Base-by-base conservation (phyloP, 1,284 basidiomycete species). In the Irpex sp. region DNA sequence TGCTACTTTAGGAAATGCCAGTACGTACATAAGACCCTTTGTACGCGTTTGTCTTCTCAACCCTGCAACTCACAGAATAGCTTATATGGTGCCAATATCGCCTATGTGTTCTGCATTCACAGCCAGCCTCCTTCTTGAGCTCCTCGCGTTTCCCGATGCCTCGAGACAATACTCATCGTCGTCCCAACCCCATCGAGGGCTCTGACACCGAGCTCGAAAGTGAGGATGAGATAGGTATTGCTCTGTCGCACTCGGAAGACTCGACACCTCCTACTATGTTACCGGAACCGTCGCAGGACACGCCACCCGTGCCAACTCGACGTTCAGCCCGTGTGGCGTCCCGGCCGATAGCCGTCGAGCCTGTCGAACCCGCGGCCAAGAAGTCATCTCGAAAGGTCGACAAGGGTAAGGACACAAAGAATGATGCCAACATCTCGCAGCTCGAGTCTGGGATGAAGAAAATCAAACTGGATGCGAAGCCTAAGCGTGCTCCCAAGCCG, bases 271-370 rank as follows among this genome's bases (percentile, higher is more conserved):
- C 37, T 28, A 21, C 56, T 36, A 21, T 33, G 14, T 23, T 23
- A 18, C n/a, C 56, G 4, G 33, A n/a, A 21, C 33, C 36, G 4
- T 14, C 35, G 14, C 16, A 39, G 19, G 39, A 37, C 14, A 19
- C 19, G 4, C 47, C 36, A 28, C 33, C 39, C 8, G 56, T 55
- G 18, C 23, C 60, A 23, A 9, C n/a, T 18, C 52, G 60, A 36
- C 60, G 60, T 33, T 61, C 60, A 19, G 54, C 60, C 53, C 60
- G 60, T 48, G 56, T 58, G 8, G 56, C 60, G 10, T 61, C 56
- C 28, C 23, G 36, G 18, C 23, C 45, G 2, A 36, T 36, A 3
- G 28, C 18, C 4, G 47, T 18, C 16, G 18, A 60, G 19, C 37
- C 23, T 21, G 23, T 54, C 7, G 16, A 21, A 10, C 47, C 60